phyloP scores from a whole-genome alignment of 345 rosid genomes.

The Zanthoxylum bungeanum region DNA sequence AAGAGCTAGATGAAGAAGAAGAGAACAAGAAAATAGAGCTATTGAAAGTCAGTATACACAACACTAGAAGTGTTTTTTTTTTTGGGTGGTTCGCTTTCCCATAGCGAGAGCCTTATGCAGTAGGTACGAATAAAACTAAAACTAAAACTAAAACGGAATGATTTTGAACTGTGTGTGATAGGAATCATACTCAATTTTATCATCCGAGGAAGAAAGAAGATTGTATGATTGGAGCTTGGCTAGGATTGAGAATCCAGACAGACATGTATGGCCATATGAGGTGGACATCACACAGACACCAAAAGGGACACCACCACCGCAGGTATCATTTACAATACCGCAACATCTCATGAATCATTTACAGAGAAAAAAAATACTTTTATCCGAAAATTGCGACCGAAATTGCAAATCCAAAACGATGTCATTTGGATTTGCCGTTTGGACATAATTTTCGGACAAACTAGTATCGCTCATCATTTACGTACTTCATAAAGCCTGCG shows the following conservation, averaged over 20 bases:
- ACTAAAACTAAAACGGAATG: not conserved
- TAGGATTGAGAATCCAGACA: conserved; percentile 52
- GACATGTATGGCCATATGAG: conserved; percentile 77
- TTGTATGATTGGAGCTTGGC: conserved; percentile 94
- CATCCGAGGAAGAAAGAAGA: conserved; percentile 69
- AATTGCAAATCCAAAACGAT: too few species aligned
- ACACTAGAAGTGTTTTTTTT: too few species aligned
- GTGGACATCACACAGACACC: conserved; percentile 48
- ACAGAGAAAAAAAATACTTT: too few species aligned
- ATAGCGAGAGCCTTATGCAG: too few species aligned
- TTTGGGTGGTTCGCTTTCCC: too few species aligned
- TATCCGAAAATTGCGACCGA: too few species aligned
- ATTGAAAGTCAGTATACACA: conserved; percentile 44
- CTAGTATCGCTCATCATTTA: too few species aligned
- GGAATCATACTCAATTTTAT: conserved; percentile 72
- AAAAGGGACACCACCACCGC: conserved; percentile 52
- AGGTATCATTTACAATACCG: conserved; percentile 21
- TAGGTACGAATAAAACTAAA: too few species aligned
- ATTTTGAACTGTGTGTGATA: conserved; percentile 1
- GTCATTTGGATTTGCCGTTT: too few species aligned
- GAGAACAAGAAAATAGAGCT: conserved; percentile 43
- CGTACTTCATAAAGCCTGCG: too few species aligned
- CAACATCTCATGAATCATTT: not conserved
- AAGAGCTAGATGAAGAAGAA: conserved; percentile 57
- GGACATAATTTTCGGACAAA: too few species aligned